Evolutionary conservation across 257 asterid species (phyloP).

Genomic region (Fraxinus americana): DNA sequence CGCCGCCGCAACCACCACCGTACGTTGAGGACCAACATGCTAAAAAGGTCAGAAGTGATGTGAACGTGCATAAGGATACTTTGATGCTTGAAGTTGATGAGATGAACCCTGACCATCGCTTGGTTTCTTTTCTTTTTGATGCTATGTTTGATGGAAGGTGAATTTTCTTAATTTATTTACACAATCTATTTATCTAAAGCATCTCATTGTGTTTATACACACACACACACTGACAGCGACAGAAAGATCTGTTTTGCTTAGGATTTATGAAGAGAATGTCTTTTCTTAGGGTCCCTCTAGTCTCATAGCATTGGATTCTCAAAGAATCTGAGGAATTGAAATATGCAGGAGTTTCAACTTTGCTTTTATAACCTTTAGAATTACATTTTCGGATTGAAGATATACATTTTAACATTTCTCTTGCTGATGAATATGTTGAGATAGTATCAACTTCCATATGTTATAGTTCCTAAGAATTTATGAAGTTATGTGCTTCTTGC

Average conservation of each 20-base stretch:
- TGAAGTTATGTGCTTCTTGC: neutral
- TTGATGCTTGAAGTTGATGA: constrained; percentile 56
- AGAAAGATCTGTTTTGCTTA: neutral
- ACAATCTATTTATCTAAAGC: neutral
- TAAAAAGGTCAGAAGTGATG: constrained; percentile 59
- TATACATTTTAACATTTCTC: neutral
- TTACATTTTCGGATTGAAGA: neutral
- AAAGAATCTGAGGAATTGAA: neutral
- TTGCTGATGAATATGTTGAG: neutral
- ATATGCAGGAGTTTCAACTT: neutral
- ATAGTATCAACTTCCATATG: neutral
- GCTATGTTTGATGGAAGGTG: constrained; percentile 69
- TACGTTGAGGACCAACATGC: constrained; percentile 42
- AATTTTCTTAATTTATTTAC: constrained; percentile 11
- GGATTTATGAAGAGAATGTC: neutral
- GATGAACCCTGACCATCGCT: constrained; percentile 43
- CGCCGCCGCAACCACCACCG: constrained; percentile 32
- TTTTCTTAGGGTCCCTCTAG: neutral
- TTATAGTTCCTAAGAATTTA: neutral
- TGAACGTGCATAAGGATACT: constrained; percentile 66
- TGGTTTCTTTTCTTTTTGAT: constrained; percentile 66
- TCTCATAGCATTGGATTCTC: neutral
- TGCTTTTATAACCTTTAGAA: neutral
- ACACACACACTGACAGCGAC: neutral
- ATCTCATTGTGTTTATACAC: neutral